Evolutionary conservation across 352 stramenopile species (phyloP).

Genomic region (Plasmopara muralis): DNA sequence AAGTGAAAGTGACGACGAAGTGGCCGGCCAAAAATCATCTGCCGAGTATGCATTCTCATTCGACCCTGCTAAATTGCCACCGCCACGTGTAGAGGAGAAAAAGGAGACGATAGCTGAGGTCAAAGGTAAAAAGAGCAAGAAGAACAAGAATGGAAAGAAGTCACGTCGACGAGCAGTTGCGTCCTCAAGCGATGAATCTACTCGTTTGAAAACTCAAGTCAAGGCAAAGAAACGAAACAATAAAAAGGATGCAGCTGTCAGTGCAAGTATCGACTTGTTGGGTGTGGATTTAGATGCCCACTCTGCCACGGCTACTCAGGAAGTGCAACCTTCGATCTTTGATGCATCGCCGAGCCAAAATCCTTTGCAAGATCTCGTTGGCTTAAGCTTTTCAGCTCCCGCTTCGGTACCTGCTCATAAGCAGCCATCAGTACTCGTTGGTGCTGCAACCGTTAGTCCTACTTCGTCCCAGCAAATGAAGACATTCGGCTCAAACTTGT

Average conservation of each 20-base stretch:
- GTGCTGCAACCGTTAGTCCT: background rate
- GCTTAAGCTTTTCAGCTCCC: conserved; percentile 36
- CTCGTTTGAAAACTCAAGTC: conserved; percentile 23
- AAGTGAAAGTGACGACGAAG: conserved; percentile 27
- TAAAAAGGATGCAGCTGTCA: conserved; percentile 19
- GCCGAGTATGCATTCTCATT: conserved; percentile 43
- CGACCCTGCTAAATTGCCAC: conserved; percentile 41
- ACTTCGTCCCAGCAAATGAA: conserved; percentile 7
- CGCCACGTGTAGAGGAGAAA: conserved; percentile 22
- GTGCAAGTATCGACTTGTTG: conserved; percentile 39
- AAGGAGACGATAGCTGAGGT: conserved; percentile 15
- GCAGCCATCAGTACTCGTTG: background rate
- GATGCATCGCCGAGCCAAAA: conserved; percentile 29
- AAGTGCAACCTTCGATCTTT: conserved; percentile 34
- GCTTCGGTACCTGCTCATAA: conserved; percentile 6
- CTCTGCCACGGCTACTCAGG: conserved; percentile 5
- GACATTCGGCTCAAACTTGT: conserved; percentile 40
- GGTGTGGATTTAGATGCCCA: conserved; percentile 39
- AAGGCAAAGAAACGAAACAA: conserved; percentile 28
- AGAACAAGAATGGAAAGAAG: conserved; percentile 26
- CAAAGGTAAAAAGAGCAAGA: conserved; percentile 26
- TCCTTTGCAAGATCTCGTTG: conserved; percentile 47
- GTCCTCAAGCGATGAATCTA: conserved; percentile 32
- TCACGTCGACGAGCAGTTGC: conserved; percentile 30
- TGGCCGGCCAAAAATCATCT: conserved; percentile 19